phyloP scores from a whole-genome alignment of 2,329 filamentous ascomycete species.

The Cladosporium sp. region DNA sequence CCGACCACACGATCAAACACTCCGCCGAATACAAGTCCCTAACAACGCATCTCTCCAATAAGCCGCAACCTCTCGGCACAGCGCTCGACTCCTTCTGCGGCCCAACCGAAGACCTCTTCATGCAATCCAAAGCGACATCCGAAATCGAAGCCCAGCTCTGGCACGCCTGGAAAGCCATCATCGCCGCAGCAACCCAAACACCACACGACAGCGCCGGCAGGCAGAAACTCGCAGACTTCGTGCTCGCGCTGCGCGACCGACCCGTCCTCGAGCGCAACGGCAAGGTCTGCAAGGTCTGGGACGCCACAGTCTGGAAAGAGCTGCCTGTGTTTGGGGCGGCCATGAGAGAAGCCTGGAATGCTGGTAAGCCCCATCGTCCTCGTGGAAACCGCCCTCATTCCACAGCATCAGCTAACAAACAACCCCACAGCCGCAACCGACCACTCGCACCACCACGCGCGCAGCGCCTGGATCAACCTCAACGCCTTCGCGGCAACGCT shows the following conservation, averaged over 20 bases:
- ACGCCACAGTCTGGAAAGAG: slow-evolving; percentile 24
- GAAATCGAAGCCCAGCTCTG: slow-evolving; percentile 19
- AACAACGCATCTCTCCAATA: background rate
- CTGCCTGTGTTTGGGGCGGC: slow-evolving; percentile 25
- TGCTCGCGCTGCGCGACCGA: slow-evolving; percentile 15
- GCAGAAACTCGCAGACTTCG: slow-evolving; percentile 18
- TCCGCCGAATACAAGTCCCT: slow-evolving; percentile 6
- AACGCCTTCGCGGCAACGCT: slow-evolving; percentile 26
- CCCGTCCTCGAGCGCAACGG: slow-evolving; percentile 16
- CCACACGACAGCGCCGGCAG: slow-evolving; percentile 17
- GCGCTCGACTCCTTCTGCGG: slow-evolving; percentile 16
- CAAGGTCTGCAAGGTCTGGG: slow-evolving; percentile 19
- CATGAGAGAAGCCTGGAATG: slow-evolving; percentile 28
- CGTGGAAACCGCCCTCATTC: background rate
- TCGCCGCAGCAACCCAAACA: slow-evolving; percentile 18
- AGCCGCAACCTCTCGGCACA: background rate
- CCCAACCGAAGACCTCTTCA: slow-evolving; percentile 18
- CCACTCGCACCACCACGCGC: slow-evolving; percentile 14
- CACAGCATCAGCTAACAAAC: background rate
- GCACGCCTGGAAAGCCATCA: slow-evolving; percentile 19
- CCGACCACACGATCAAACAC: slow-evolving; percentile 3
- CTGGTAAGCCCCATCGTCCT: slow-evolving; percentile 14
- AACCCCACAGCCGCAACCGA: slow-evolving; percentile 17
- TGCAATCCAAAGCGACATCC: slow-evolving; percentile 13
- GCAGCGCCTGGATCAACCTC: slow-evolving; percentile 25